Evolutionary conservation across 306 rosid species (phyloP).

Genomic region (Dryas drummondii): DNA sequence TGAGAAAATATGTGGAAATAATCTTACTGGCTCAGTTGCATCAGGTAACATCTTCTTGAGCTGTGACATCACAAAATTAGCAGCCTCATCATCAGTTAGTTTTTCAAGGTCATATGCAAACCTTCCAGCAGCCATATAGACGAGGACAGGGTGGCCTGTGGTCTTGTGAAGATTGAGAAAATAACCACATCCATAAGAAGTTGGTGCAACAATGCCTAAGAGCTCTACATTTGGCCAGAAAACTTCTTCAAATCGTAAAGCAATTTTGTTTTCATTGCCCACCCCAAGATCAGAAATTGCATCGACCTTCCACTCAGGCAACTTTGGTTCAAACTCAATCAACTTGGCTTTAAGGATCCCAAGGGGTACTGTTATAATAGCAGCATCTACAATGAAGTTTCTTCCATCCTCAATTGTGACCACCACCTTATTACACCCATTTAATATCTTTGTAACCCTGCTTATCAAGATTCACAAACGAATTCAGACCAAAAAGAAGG

Average conservation of each 20-base stretch:
- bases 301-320: conserved; percentile 67
- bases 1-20: not conserved
- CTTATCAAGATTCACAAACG: conserved; percentile 8
- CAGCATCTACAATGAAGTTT: conserved; percentile 46
- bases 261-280: conserved; percentile 78
- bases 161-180: conserved; percentile 83
- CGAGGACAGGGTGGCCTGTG: conserved; percentile 70
- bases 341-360: conserved; percentile 71
- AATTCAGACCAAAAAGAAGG: conserved; percentile 6
- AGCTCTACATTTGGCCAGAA: conserved; percentile 82
- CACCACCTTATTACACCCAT: conserved; percentile 46
- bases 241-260: conserved; percentile 52
- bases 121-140: conserved; percentile 81
- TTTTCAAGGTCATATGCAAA: conserved; percentile 69
- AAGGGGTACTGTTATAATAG: conserved; percentile 53
- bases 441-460: conserved; percentile 35
- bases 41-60: conserved; percentile 73
- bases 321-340: conserved; percentile 62
- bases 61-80: conserved; percentile 51
- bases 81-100: conserved; percentile 45
- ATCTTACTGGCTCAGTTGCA: conserved; percentile 64
- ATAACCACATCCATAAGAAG: conserved; percentile 69
- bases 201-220: conserved; percentile 62
- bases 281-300: conserved; percentile 79
- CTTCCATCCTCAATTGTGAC: conserved; percentile 59